phyloP scores from a whole-genome alignment of 257 asterid species.

The Ajuga chamaepitys region DNA sequence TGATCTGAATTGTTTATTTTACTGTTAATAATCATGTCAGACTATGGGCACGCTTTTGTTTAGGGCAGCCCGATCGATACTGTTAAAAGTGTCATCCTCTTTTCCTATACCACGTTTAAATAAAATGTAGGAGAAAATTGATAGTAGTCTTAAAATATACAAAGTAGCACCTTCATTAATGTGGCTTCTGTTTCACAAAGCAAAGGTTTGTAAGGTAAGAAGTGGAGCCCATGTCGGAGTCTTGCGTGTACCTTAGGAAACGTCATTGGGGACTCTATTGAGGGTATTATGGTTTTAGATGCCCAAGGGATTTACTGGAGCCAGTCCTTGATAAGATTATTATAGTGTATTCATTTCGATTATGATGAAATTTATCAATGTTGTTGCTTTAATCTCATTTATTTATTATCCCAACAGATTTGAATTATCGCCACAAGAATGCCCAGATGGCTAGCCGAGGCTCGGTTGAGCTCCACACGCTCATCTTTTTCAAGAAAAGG shows the following conservation, averaged over 20 bases:
- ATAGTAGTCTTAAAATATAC: background rate
- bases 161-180: background rate
- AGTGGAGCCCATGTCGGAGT: too few species aligned
- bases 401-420: conserved; percentile 38
- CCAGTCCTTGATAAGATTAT: background rate
- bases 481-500: conserved; percentile 85
- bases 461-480: conserved; percentile 96
- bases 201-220: too few species aligned
- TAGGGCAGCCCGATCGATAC: background rate
- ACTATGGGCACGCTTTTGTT: background rate
- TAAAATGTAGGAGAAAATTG: background rate
- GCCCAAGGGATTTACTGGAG: background rate
- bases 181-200: background rate
- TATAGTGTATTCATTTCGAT: background rate
- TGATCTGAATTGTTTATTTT: background rate
- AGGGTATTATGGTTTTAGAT: background rate
- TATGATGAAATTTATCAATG: background rate
- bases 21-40: background rate
- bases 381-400: conserved; percentile 5
- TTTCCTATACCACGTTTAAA: background rate
- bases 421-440: conserved; percentile 91
- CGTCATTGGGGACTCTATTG: too few species aligned
- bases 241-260: too few species aligned
- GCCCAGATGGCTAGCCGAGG: conserved; percentile 99
- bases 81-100: background rate